These are phyloP conservation scores for Spathaspora sp. DNA, from an alignment of 1,139 yeast genomes.

Conservation along the genomic window DNA sequence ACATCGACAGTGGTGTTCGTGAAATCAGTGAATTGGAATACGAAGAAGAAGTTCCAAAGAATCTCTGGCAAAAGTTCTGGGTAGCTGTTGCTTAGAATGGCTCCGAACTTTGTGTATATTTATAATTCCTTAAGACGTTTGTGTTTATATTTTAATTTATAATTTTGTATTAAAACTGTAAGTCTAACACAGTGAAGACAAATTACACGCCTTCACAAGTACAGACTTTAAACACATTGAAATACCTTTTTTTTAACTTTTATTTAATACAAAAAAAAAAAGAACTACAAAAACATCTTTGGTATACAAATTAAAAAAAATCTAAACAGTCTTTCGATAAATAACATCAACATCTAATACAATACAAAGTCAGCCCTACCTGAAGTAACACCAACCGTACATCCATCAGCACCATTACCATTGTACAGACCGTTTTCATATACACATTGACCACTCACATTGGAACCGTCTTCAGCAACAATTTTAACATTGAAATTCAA, in stretches of 20 bases:
- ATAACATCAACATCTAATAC: conserved; percentile 25
- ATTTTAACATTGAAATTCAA: conserved; percentile 88
- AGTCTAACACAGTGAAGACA: no score
- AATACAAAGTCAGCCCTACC: conserved; percentile 80
- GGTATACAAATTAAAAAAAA: conserved; percentile 1
- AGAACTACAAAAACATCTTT: background rate
- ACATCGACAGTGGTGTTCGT: conserved; percentile 61
- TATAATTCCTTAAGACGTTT: background rate
- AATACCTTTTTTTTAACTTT: background rate
- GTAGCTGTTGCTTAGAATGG: conserved; percentile 19
- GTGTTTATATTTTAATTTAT: background rate
- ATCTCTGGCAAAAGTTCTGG: conserved; percentile 58
- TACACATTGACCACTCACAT: conserved; percentile 72
- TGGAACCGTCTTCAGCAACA: conserved; percentile 62
- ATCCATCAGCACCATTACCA: conserved; percentile 74
- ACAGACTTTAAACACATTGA: background rate
- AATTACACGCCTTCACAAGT: no score
- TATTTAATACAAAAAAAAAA: background rate
- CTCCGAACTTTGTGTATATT: background rate
- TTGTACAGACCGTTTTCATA: conserved; percentile 77
- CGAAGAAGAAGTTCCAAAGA: conserved; percentile 51
- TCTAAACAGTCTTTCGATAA: conserved; percentile 1
- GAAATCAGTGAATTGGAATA: conserved; percentile 53
- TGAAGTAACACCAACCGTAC: conserved; percentile 85
- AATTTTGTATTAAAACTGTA: background rate